These are phyloP conservation scores for Albophoma yamanashiensis DNA, from an alignment of 2,329 filamentous ascomycete genomes.

Conservation along the genomic window DNA sequence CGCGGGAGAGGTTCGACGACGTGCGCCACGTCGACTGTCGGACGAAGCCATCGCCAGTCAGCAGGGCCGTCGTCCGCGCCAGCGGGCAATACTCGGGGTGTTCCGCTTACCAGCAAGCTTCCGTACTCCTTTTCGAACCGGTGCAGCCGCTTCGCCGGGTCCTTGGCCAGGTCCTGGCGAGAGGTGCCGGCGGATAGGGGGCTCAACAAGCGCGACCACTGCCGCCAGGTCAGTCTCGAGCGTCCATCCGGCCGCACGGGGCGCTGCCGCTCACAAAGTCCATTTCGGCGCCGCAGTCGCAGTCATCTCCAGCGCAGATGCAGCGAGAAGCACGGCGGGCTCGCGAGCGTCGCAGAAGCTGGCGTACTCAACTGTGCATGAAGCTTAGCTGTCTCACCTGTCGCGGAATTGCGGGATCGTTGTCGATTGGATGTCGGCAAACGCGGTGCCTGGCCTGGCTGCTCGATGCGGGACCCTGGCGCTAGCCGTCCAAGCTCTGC, in stretches of 20 bases:
- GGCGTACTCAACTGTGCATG: not conserved
- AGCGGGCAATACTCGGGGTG: not conserved
- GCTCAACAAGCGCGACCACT: conserved; percentile 61
- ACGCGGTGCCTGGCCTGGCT: not conserved
- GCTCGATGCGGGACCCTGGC: not conserved
- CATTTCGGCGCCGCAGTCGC: conserved; percentile 18
- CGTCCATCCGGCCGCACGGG: not conserved
- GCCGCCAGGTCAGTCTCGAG: not conserved
- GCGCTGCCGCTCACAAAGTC: not conserved
- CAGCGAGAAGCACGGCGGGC: not conserved
- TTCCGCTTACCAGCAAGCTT: conserved; percentile 42
- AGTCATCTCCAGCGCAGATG: conserved; percentile 27
- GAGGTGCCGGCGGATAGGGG: conserved; percentile 45
- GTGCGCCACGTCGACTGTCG: conserved; percentile 46
- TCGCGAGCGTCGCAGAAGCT: not conserved
- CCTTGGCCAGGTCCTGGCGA: conserved; percentile 49
- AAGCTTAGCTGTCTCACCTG: not conserved
- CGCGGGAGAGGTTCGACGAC: conserved; percentile 47
- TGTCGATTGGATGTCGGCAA: not conserved
- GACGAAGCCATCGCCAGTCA: not conserved
- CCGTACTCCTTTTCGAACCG: conserved; percentile 58
- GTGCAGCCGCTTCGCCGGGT: conserved; percentile 52
- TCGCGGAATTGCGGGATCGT: not conserved
- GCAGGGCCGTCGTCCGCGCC: not conserved
- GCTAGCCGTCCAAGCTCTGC: not conserved